Percentiles rank a stretch among this genome's conserved stretches.
Conservation (phyloP, 768 basidiomycete species). For the Pisolithus microcarpus region DNA sequence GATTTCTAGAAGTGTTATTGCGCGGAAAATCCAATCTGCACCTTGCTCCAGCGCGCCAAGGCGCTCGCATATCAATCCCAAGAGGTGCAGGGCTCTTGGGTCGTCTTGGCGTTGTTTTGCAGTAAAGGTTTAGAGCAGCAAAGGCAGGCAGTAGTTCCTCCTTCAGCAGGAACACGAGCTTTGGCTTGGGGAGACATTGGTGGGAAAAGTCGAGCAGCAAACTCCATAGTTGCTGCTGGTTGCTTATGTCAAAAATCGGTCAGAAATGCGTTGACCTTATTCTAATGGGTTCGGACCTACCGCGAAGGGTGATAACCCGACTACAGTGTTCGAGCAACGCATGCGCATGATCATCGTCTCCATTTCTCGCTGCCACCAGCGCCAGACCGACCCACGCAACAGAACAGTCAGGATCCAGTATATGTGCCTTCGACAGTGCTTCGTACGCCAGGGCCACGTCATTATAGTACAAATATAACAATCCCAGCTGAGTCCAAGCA, state of each 20-base stretch:
- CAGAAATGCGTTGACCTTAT: background rate
- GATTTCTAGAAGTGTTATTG: slow-evolving; percentile 71
- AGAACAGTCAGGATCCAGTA: slow-evolving; percentile 84
- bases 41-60: slow-evolving; percentile 66
- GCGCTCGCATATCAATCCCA: slow-evolving; percentile 79
- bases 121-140: slow-evolving; percentile 75
- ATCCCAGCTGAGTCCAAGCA: slow-evolving; percentile 83
- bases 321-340: slow-evolving; percentile 70
- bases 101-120: slow-evolving; percentile 60
- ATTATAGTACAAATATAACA: slow-evolving; percentile 73
- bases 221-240: slow-evolving; percentile 80
- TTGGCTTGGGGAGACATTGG: slow-evolving; percentile 20
- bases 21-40: slow-evolving; percentile 46
- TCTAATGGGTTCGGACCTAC: slow-evolving; percentile 36
- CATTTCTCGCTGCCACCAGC: slow-evolving; percentile 54
- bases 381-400: slow-evolving; percentile 90
- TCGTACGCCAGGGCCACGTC: slow-evolving; percentile 82
- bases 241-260: slow-evolving; percentile 42
- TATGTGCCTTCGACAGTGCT: slow-evolving; percentile 81
- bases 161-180: slow-evolving; percentile 15
- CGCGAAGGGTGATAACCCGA: slow-evolving; percentile 48
- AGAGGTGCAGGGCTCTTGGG: slow-evolving; percentile 71
- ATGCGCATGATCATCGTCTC: slow-evolving; percentile 53
- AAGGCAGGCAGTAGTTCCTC: slow-evolving; percentile 68
- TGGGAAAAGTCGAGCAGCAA: slow-evolving; percentile 53